These are phyloP conservation scores for Drechmeria coniospora DNA, from an alignment of 2,329 filamentous ascomycete species.

Conservation along the genomic window DNA sequence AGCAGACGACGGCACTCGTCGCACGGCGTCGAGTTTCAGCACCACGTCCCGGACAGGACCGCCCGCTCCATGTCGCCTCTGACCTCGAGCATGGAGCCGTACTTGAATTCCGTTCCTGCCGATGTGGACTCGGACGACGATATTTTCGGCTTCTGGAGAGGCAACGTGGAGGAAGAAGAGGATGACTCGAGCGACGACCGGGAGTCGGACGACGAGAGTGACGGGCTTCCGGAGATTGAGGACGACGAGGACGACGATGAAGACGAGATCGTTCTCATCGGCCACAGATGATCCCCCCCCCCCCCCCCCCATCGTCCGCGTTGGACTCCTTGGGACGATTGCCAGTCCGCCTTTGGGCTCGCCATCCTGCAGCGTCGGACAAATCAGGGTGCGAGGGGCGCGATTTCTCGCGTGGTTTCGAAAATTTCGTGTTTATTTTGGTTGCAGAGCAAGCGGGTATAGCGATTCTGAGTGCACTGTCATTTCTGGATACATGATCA, in stretches of 20 bases:
- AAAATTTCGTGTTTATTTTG: too few species aligned
- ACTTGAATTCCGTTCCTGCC: constrained; percentile 11
- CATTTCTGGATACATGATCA: too few species aligned
- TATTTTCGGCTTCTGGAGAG: constrained; percentile 42
- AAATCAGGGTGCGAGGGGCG: too few species aligned
- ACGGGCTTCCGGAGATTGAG: constrained; percentile 19
- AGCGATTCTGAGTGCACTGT: too few species aligned
- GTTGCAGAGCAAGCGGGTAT: too few species aligned
- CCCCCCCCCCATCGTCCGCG: constrained; percentile 2
- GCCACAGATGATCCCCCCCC: constrained; percentile 23
- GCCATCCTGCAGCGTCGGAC: too few species aligned
- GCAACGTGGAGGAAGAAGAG: constrained; percentile 29
- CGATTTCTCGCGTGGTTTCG: too few species aligned
- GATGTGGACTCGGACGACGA: constrained; percentile 37
- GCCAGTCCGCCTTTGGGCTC: too few species aligned
- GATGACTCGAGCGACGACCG: constrained; percentile 31
- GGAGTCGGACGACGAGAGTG: constrained; percentile 8
- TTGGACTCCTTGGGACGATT: neutral
- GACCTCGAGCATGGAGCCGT: constrained; percentile 11
- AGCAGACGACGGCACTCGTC: constrained; percentile 25
- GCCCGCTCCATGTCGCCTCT: constrained; percentile 30
- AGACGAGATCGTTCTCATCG: constrained; percentile 33
- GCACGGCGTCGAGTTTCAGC: constrained; percentile 17
- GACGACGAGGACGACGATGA: constrained; percentile 37
- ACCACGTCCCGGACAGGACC: constrained; percentile 22